Evolutionary conservation across 2,329 filamentous ascomycete species (phyloP), one percentile per base, ranked within the genome.

Genomic region (Cladosporium austrohemisphaericum): DNA sequence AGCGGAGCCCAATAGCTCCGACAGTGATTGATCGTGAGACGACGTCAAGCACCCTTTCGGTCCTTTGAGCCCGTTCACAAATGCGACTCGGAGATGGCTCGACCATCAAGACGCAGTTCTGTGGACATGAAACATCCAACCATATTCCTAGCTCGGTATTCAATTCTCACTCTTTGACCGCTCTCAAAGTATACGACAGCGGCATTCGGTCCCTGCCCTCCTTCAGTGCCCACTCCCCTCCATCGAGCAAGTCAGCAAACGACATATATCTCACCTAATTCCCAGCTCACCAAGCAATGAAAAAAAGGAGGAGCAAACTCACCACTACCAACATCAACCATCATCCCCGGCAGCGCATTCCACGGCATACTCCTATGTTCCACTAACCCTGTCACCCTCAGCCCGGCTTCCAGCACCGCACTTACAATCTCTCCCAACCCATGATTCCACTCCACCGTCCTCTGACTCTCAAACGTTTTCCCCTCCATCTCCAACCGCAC

Each of bases 331-430:
- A 49, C 28, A n/a, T 50, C 31, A 9, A 52, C 49, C 55, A 57
- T 57, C 52, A 54, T 41, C n/a, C 51, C 54, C 28, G 49, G 49
- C 25, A 59, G 38, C 6, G 52, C 54, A 14, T 52, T 33, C 52
- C 52, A 59, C 8, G 57, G 55, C 18, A 59, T 43, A 37, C 48
- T 53, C 41, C 48, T 41, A 45, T 57, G 55, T 51, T 59, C 57
- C 14, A 50, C 43, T 29, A 59, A 50, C 22, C 38, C 51, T 10
- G 32, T 53, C 11, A 57, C 41, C 43, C 41, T 38, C 53, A 58
- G 40, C 9, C 56, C 53, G n/a, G 28, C 55, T n/a, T 45, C 50
- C 22, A 58, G 29, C 35, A 58, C 25, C 14, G 55, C 53, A 31
- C 40, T 37, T 10, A 58, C 35, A 41, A 53, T 58, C 50, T 57